Conservation (phyloP, 2,329 filamentous ascomycete genomes). For the Fusarium tanahbumbuense region DNA sequence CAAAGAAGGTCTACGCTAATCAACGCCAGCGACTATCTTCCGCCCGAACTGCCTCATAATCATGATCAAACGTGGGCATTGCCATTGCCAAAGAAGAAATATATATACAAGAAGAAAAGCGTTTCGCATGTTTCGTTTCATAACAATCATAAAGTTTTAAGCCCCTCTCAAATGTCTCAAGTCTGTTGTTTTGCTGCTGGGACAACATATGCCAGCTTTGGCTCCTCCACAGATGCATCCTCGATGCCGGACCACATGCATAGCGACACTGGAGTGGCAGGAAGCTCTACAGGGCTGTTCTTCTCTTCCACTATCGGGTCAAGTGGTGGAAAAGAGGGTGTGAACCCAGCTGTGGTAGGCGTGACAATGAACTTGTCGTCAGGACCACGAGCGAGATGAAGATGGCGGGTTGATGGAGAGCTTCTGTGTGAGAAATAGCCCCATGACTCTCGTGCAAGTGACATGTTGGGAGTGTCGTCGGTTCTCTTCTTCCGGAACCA, state of each 20-base stretch:
- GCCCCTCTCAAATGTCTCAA: background rate
- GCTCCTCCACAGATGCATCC: slow-evolving; percentile 43
- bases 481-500: slow-evolving; percentile 39
- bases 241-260: slow-evolving; percentile 46
- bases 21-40: background rate
- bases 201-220: slow-evolving; percentile 44
- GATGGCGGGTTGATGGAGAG: slow-evolving; percentile 32
- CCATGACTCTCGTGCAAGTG: slow-evolving; percentile 32
- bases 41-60: background rate
- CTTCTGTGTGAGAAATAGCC: slow-evolving; percentile 36
- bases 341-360: slow-evolving; percentile 40
- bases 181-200: slow-evolving; percentile 29
- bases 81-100: background rate
- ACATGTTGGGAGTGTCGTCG: slow-evolving; percentile 7
- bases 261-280: slow-evolving; percentile 45
- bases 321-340: slow-evolving; percentile 22
- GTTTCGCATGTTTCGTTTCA: slow-evolving; percentile 29
- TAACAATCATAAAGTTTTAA: slow-evolving; percentile 26
- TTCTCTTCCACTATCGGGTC: slow-evolving; percentile 2
- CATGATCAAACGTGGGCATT: background rate
- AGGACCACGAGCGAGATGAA: slow-evolving; percentile 40
- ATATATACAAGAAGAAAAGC: slow-evolving; percentile 19
- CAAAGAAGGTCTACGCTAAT: background rate
- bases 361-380: slow-evolving; percentile 45
- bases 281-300: slow-evolving; percentile 42